Base-by-base conservation (phyloP, 2,329 filamentous ascomycete genomes). In the Metarhizium sp. region DNA sequence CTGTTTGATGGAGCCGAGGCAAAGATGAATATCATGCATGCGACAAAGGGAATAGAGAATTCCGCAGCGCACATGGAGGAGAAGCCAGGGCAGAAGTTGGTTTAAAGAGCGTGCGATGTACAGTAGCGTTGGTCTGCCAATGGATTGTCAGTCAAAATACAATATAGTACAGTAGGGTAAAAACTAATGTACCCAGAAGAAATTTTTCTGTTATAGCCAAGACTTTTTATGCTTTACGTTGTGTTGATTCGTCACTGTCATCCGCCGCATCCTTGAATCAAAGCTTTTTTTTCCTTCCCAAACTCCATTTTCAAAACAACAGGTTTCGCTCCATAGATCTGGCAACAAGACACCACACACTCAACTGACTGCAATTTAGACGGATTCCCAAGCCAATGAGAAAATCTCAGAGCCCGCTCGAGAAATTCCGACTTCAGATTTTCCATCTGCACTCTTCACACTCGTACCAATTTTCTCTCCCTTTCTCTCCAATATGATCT, bases 371-470 rank as follows among this genome's bases (percentile, higher is more conserved):
- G n/a, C 16, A 45, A n/a, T 6, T 47, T 18, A 53, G 4, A 36
- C 20, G 4, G 46, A 38, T 42, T 42, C 63, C 73, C 71, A 75
- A 4, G 57, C 64, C 59, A 77, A 55, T 53, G 69, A 76, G 47
- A 75, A 76, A 10, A 77, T 70, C 45, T 70, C 64, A 1, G 69
- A 61, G 2, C 71, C 75, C 11, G 69, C 68, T 52, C 70, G 69
- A 45, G 74, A 77, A 43, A 73, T 68, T 10, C 75, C 75, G 34
- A 78, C 70, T 63, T 77, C 74, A 7, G 71, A 63, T 18, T 58
- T 65, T 20, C 71, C 71, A 50, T 74, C 69, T 11, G 61, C 66
- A 51, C 64, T 73, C 58, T 63, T 67, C 30, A 76, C 66, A 55
- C 72, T 76, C 7, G 61, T 53, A 3, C 69, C 63, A 47, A 78